Percentiles rank a stretch among this genome's conserved stretches.
These are phyloP conservation scores for Dactylellina cionopaga DNA, from an alignment of 2,329 filamentous ascomycete genomes.

Conservation along the genomic window DNA sequence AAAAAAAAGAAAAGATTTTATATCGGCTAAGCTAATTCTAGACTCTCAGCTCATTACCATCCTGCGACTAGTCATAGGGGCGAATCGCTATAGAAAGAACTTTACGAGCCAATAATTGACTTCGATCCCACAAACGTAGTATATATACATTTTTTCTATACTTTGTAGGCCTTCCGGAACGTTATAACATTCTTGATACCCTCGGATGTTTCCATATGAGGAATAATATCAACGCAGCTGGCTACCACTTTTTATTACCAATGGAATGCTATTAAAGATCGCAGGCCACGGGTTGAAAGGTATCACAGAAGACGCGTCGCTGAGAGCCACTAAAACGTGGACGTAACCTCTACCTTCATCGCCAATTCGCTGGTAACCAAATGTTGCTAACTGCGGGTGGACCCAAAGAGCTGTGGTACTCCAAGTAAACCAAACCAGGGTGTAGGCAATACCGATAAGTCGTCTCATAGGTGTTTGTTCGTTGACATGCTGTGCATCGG, in stretches of 20 bases:
- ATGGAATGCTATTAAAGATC: background rate
- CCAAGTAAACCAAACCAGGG: conserved; percentile 25
- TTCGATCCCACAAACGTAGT: no score
- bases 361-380: conserved; percentile 16
- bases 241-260: background rate
- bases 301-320: conserved; percentile 1
- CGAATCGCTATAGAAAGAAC: no score
- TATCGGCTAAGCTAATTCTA: no score
- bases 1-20: no score
- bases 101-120: no score
- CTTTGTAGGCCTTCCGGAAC: no score
- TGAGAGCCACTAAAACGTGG: conserved; percentile 27
- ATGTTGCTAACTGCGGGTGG: conserved; percentile 20
- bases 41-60: no score
- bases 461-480: background rate
- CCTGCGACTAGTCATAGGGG: no score
- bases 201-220: no score
- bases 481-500: background rate
- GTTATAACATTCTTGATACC: no score
- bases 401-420: conserved; percentile 27
- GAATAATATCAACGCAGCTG: no score
- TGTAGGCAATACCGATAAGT: conserved; percentile 12
- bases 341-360: conserved; percentile 19
- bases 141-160: no score
- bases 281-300: conserved; percentile 36